Evolutionary conservation across 495 filamentous ascomycete genomes (phyloP).

Genomic region (Pseudotulostoma volvatum): DNA sequence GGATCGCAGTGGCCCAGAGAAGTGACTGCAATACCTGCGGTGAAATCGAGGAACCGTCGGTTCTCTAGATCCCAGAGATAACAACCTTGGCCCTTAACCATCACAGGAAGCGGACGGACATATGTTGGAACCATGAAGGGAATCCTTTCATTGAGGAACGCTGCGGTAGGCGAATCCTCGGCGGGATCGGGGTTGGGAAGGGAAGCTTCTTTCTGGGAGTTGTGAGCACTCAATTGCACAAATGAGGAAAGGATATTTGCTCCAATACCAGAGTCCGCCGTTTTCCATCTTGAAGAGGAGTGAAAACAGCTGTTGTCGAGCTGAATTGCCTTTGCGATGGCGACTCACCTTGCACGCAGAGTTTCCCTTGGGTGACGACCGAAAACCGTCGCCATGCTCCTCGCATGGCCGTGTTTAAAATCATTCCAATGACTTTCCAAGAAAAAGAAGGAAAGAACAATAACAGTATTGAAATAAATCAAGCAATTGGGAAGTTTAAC

Average conservation of each 20-base stretch:
- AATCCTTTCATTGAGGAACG: conserved; percentile 51
- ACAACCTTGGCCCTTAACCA: conserved; percentile 70
- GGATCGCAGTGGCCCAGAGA: conserved; percentile 76
- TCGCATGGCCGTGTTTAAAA: not conserved
- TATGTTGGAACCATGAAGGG: conserved; percentile 94
- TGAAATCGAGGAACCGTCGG: conserved; percentile 80
- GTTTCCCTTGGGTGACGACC: not conserved
- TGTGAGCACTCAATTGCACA: not conserved
- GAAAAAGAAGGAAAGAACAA: too few species aligned
- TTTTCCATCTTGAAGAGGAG: conserved; percentile 2
- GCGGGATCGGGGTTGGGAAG: conserved; percentile 66
- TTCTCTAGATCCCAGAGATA: conserved; percentile 86
- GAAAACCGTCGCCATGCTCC: not conserved
- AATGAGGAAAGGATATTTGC: not conserved
- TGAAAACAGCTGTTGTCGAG: conserved; percentile 1
- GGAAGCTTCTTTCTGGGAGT: conserved; percentile 38
- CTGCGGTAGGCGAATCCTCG: conserved; percentile 56
- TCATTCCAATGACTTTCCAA: too few species aligned
- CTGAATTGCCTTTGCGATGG: conserved; percentile 1
- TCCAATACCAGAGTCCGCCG: conserved; percentile 1
- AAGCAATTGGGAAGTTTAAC: too few species aligned
- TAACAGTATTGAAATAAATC: too few species aligned
- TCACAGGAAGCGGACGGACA: conserved; percentile 75
- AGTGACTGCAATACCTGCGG: conserved; percentile 90
- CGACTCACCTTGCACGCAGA: not conserved